These are phyloP conservation scores for Camellia lanceoleosa DNA, from an alignment of 148 eudicot species.

Conservation along the genomic window DNA sequence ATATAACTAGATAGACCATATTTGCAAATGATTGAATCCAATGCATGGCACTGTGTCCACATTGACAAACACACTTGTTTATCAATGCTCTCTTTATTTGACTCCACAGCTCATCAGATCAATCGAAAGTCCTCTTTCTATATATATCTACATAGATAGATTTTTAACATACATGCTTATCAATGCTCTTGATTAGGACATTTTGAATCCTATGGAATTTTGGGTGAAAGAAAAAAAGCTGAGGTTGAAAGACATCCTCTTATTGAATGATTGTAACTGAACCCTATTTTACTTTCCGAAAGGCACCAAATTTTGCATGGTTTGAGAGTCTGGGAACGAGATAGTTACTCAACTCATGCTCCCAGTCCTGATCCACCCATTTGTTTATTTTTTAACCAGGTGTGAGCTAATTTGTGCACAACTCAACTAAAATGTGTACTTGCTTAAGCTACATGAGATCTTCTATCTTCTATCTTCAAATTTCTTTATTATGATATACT, in stretches of 20 bases:
- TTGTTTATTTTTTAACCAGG: background rate
- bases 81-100: background rate
- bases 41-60: background rate
- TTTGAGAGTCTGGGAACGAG: background rate
- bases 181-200: background rate
- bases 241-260: background rate
- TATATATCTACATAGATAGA: too few relatives aligned
- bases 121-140: background rate
- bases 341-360: too few relatives aligned
- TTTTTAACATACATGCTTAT: too few relatives aligned
- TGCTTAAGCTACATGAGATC: too few relatives aligned
- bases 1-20: background rate
- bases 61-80: constrained; percentile 4
- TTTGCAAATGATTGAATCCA: background rate
- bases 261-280: background rate
- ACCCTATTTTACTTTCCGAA: background rate
- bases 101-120: background rate
- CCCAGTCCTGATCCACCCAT: background rate
- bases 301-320: background rate
- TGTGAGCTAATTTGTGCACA: too few relatives aligned
- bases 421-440: too few relatives aligned
- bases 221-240: background rate
- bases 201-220: background rate
- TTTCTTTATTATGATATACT: too few relatives aligned
- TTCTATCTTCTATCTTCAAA: too few relatives aligned